Evolutionary conservation across 2,329 filamentous ascomycete species (phyloP).

Genomic region (Pseudodiploospora longispora): DNA sequence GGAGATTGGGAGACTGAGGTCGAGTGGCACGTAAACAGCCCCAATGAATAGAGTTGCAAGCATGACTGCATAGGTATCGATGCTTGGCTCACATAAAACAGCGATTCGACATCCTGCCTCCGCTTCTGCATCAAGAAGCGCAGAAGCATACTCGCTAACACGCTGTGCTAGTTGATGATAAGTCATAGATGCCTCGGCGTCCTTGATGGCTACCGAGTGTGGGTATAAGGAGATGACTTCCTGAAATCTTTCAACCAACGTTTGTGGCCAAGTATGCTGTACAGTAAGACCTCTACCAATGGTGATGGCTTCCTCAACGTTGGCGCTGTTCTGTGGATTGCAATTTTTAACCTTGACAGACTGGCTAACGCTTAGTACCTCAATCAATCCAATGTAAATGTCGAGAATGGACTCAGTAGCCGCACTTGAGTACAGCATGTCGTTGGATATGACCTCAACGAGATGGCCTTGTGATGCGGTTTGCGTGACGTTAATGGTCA

Average conservation of each 20-base stretch:
- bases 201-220: too few species aligned
- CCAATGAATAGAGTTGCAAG: conserved; percentile 33
- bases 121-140: too few species aligned
- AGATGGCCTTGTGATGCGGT: conserved; percentile 12
- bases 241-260: too few species aligned
- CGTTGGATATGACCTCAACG: conserved; percentile 22
- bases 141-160: too few species aligned
- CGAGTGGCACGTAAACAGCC: conserved; percentile 32
- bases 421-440: too few species aligned
- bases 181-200: too few species aligned
- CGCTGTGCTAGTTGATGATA: too few species aligned
- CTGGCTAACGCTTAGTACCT: not conserved
- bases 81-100: conserved; percentile 26
- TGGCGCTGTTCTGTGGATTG: not conserved
- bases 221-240: too few species aligned
- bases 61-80: conserved; percentile 27
- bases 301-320: too few species aligned
- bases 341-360: not conserved
- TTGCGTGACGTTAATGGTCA: not conserved
- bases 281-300: not conserved
- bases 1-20: conserved; percentile 12
- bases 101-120: conserved; percentile 15
- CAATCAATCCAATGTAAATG: not conserved
- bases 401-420: not conserved
- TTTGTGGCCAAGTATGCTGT: too few species aligned